Base-by-base conservation (phyloP, 225 moss, liverwort and hornwort genomes). In the Antitrichia curtipendula region DNA sequence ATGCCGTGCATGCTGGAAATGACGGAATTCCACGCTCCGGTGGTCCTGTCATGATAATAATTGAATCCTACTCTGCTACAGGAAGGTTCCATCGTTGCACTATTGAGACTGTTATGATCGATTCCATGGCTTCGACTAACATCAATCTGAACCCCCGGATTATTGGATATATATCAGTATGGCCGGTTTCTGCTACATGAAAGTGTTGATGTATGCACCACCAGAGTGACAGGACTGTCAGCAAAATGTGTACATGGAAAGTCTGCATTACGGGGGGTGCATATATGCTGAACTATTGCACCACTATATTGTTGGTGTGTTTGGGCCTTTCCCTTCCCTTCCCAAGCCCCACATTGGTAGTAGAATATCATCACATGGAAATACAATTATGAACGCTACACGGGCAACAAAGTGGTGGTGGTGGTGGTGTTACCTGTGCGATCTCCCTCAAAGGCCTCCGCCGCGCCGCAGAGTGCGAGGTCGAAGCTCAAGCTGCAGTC, bases 401-500 rank as follows among this genome's bases (percentile, higher is more conserved):
- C 49, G 34, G 36, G 2, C 64, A 53, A 52, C 18, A 34, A 54
- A n/a, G n/a, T n/a, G 43, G 45, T 22, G 18, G 16, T 32, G 71
- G 6, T 8, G 17, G 13, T 17, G 70, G 25, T 36, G 16, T 43
- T 66, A 87, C 87, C 87, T 62, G 62, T 28, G 11, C 68, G 38
- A 34, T 87, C 90, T 84, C 89, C 90, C 78, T 86, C 85, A 71
- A 91, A 82, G 76, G 88, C 89, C 64, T 77, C 92, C 73, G 66
- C 74, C 49, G 70, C 90, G 16, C 87, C 91, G 18, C 88, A 90
- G 3, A 87, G 89, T 10, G 91, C 92, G 56, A 93, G 92, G 80
- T 93, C 83, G 69, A 95, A 90, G 82, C 92, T 84, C 50, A 92
- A 82, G 74, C 91, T 89, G 87, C 91, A 93, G 50, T 95, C 91